A percentile compares a stretch with the other conserved stretches of the same genome.
Conservation (phyloP, 371 early-diverging fungal species). For the Mucor mucedo region DNA sequence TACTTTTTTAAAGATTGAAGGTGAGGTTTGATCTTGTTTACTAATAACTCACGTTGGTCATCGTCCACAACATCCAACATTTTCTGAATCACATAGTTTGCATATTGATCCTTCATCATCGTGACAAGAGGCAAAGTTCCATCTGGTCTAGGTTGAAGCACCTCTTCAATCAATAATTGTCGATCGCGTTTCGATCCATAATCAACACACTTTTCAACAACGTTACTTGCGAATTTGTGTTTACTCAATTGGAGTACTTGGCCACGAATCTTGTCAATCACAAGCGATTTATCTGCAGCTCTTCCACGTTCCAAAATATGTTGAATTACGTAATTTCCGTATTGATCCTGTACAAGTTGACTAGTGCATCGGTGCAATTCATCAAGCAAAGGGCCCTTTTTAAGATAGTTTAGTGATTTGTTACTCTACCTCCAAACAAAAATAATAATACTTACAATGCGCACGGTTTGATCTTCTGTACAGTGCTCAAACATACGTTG, state of each 20-base stretch:
- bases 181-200: conserved; percentile 77
- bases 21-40: conserved; percentile 92
- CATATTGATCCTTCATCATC: conserved; percentile 99
- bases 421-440: neutral
- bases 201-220: conserved; percentile 95
- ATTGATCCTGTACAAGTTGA: conserved; percentile 97
- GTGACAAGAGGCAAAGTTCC: conserved; percentile 85
- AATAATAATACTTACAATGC: conserved; percentile 22
- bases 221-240: conserved; percentile 99
- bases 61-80: conserved; percentile 97
- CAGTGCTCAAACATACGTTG: conserved; percentile 99
- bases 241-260: conserved; percentile 89
- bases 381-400: conserved; percentile 79
- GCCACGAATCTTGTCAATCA: conserved; percentile 90
- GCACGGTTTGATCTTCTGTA: conserved; percentile 82
- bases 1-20: conserved; percentile 90
- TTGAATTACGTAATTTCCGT: conserved; percentile 98
- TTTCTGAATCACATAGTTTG: conserved; percentile 99
- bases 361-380: conserved; percentile 92
- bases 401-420: neutral
- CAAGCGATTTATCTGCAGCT: conserved; percentile 79
- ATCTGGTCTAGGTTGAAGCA: conserved; percentile 74
- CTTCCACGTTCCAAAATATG: conserved; percentile 97
- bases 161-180: conserved; percentile 87
- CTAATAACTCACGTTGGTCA: conserved; percentile 82